Conservation (phyloP, 2,329 filamentous ascomycete genomes). For the Furcasterigmium furcatum region DNA sequence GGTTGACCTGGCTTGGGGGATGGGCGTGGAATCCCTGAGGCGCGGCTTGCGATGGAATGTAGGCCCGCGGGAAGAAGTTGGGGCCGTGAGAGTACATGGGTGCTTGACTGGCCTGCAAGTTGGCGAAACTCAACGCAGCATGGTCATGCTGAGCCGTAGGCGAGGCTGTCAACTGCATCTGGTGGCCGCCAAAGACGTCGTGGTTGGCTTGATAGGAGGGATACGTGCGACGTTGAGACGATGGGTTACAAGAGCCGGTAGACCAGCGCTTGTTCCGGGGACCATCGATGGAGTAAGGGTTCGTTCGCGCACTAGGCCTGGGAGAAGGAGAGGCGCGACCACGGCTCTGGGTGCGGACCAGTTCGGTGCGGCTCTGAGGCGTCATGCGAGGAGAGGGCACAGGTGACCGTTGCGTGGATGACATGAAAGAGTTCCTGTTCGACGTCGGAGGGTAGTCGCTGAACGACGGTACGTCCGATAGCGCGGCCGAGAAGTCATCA, state of each 20-base stretch:
- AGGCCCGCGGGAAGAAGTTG: constrained; percentile 1
- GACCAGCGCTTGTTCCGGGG: constrained; percentile 73
- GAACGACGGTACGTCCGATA: constrained; percentile 67
- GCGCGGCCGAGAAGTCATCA: constrained; percentile 64
- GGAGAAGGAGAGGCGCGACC: constrained; percentile 71
- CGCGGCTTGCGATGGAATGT: constrained; percentile 1
- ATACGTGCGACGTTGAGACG: constrained; percentile 48
- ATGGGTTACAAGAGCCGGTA: constrained; percentile 66
- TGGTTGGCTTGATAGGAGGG: constrained; percentile 61
- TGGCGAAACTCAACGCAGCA: constrained; percentile 50
- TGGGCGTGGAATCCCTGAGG: constrained; percentile 40
- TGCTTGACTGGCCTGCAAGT: constrained; percentile 54
- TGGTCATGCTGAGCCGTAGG: constrained; percentile 15
- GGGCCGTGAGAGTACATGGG: constrained; percentile 33
- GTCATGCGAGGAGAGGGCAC: constrained; percentile 68
- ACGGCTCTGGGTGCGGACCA: constrained; percentile 62
- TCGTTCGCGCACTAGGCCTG: constrained; percentile 63
- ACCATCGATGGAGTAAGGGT: constrained; percentile 67
- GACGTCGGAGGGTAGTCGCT: constrained; percentile 64
- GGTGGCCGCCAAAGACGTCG: constrained; percentile 55
- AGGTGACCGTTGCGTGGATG: constrained; percentile 68
- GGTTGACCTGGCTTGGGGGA: background rate
- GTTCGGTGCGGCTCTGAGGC: constrained; percentile 56
- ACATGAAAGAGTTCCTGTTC: constrained; percentile 68
- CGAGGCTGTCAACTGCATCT: constrained; percentile 20